Evolutionary conservation across 2,329 filamentous ascomycete genomes (phyloP).

Genomic region (Fusarium globosum): DNA sequence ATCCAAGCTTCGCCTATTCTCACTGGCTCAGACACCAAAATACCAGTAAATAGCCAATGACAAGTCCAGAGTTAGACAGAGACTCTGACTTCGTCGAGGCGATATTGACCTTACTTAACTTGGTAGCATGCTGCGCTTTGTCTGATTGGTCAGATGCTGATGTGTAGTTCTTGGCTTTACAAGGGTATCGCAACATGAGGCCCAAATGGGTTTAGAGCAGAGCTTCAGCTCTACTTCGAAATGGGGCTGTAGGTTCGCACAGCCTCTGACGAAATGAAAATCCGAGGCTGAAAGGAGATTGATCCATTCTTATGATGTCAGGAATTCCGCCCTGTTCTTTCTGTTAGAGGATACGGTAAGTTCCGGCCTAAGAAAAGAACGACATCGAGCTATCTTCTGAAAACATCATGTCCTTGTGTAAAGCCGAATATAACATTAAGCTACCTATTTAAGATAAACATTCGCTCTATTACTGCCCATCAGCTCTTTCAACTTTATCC

Average conservation of each 20-base stretch:
- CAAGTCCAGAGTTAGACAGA: not conserved
- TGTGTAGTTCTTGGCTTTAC: not conserved
- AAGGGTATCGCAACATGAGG: slow-evolving; percentile 15
- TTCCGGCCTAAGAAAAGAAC: not conserved
- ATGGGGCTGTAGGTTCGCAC: not conserved
- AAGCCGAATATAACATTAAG: no score
- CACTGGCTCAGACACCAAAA: not conserved
- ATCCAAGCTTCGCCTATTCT: not conserved
- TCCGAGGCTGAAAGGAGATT: not conserved
- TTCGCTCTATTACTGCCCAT: not conserved
- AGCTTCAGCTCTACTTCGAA: not conserved
- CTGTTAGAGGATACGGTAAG: fast-evolving
- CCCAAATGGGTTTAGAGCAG: slow-evolving; percentile 7
- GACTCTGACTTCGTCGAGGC: not conserved
- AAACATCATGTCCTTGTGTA: fast-evolving
- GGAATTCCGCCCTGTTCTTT: not conserved
- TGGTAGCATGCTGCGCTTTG: not conserved
- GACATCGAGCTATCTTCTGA: not conserved
- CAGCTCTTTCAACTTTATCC: not conserved
- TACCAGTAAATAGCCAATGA: not conserved
- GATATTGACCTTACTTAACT: slow-evolving; percentile 8
- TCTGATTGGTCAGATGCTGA: not conserved
- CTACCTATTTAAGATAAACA: not conserved
- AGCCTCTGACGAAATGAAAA: not conserved
- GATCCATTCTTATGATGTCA: not conserved